A percentile compares a stretch with the other conserved stretches of the same genome.
Conservation (phyloP, 2,329 filamentous ascomycete species). For the Ambrosiella xylebori region DNA sequence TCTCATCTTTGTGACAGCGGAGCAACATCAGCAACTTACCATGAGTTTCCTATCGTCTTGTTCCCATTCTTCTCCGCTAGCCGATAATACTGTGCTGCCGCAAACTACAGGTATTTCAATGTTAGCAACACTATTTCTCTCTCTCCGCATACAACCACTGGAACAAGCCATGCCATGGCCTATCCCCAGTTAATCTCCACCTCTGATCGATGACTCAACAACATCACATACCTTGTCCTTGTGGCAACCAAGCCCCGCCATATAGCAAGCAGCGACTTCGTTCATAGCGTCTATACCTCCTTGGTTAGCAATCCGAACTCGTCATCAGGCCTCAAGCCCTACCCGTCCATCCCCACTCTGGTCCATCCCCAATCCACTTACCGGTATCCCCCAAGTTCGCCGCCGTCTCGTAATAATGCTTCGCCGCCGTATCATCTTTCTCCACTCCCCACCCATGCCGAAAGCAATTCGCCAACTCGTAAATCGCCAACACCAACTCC, state of each 20-base stretch:
- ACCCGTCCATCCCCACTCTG: background rate
- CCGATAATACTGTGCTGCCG: slow-evolving; percentile 77
- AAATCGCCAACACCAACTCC: slow-evolving; percentile 89
- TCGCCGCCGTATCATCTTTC: slow-evolving; percentile 71
- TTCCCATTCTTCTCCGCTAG: slow-evolving; percentile 75
- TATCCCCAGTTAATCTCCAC: background rate
- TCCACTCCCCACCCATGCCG: slow-evolving; percentile 85
- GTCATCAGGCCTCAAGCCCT: background rate
- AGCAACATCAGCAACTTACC: slow-evolving; percentile 42
- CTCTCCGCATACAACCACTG: background rate
- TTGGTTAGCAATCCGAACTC: background rate
- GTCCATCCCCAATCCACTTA: slow-evolving; percentile 21
- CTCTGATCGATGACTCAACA: background rate
- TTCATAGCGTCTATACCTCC: slow-evolving; percentile 70
- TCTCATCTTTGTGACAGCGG: background rate
- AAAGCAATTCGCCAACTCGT: slow-evolving; percentile 85
- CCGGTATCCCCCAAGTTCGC: slow-evolving; percentile 85
- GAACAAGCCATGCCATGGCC: background rate
- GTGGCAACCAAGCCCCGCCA: slow-evolving; percentile 90
- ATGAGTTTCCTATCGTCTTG: slow-evolving; percentile 85
- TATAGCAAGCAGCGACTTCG: slow-evolving; percentile 86
- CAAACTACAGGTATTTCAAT: slow-evolving; percentile 34
- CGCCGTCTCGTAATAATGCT: slow-evolving; percentile 89
- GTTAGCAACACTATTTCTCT: background rate
- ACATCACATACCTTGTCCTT: slow-evolving; percentile 77